Base-by-base conservation (phyloP, 2,329 filamentous ascomycete genomes). In the Raffaelea ambrosiae region DNA sequence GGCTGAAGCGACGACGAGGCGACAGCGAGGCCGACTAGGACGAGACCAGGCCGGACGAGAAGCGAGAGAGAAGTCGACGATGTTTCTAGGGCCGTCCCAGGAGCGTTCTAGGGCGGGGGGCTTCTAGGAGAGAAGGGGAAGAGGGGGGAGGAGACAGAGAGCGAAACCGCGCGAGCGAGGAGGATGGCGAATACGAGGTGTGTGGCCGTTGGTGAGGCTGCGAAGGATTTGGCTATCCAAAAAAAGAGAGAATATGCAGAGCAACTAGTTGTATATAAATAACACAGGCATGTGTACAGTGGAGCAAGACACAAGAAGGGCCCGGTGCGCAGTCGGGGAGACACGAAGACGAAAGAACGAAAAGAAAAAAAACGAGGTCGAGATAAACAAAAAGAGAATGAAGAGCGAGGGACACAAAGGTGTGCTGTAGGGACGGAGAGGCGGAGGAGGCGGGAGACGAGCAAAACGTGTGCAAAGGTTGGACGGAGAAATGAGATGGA, bases 401-500 rank as follows among this genome's bases (percentile, higher is more conserved):
- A n/a, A 23, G 20, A 38, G 4, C 35, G 31, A 26, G 39, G 11
- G 11, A 38, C 18, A 21, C 18, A 43, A 31, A 35, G 8, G 31
- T 13, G 35, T 29, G 13, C 16, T 38, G 7, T 38, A 38, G 35
- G 35, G 26, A 29, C 26, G 26, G 26, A 29, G 13, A 13, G 7
- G 13, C 26, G 35, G 35, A 38, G 8, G 35, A 9, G 35, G 35
- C 16, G 16, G 18, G 7, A n/a, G 26, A 38, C 16, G 31, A 33
- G 31, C 9, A 33, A 33, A 33, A 33, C n/a, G n/a, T n/a, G n/a
- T 29, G 20, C 29, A 26, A 40, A 42, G 23, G 43, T 43, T 31
- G 7, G 19, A 33, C 40, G 20, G 22, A 46, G 48, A 41, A 48
- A 43, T 35, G 48, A 48, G 52, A 41, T 43, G 45, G 35, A 10